phyloP scores from a whole-genome alignment of 768 basidiomycete species.

The Suillus weaverae region DNA sequence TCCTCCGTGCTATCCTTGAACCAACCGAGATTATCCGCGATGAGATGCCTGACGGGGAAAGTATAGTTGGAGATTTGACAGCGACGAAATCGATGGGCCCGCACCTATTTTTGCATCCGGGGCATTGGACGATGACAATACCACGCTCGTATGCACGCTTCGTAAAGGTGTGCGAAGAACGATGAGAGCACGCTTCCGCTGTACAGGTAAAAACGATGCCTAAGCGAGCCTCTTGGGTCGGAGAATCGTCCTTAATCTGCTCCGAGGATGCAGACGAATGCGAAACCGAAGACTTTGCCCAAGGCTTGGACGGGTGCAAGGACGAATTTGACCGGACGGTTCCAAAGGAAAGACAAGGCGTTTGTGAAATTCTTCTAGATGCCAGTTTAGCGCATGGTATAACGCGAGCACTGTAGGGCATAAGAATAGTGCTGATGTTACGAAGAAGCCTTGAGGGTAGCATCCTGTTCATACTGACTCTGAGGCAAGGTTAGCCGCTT shows the following conservation, averaged over 20 bases:
- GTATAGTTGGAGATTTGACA: neutral
- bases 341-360: slow-evolving; percentile 27
- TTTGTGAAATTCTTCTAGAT: neutral
- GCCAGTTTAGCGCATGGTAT: neutral
- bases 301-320: neutral
- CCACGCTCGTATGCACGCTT: slow-evolving; percentile 83
- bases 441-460: neutral
- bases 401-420: neutral
- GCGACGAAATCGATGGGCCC: slow-evolving; percentile 22
- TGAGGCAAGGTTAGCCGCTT: neutral
- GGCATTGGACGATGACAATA: slow-evolving; percentile 90
- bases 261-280: slow-evolving; percentile 6
- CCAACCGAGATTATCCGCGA: slow-evolving; percentile 91
- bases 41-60: slow-evolving; percentile 60
- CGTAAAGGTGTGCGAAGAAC: slow-evolving; percentile 88
- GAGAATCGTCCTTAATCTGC: slow-evolving; percentile 33
- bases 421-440: neutral
- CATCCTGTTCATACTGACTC: neutral
- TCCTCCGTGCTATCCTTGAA: slow-evolving; percentile 80
- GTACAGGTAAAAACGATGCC: slow-evolving; percentile 88
- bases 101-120: slow-evolving; percentile 84
- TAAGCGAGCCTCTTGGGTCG: slow-evolving; percentile 54
- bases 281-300: slow-evolving; percentile 1
- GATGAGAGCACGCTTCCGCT: slow-evolving; percentile 65
- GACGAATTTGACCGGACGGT: slow-evolving; percentile 23